A percentile compares a stretch with the other conserved stretches of the same genome.
Conservation (phyloP, 352 stramenopile species). For the Pythium aristosporum region DNA sequence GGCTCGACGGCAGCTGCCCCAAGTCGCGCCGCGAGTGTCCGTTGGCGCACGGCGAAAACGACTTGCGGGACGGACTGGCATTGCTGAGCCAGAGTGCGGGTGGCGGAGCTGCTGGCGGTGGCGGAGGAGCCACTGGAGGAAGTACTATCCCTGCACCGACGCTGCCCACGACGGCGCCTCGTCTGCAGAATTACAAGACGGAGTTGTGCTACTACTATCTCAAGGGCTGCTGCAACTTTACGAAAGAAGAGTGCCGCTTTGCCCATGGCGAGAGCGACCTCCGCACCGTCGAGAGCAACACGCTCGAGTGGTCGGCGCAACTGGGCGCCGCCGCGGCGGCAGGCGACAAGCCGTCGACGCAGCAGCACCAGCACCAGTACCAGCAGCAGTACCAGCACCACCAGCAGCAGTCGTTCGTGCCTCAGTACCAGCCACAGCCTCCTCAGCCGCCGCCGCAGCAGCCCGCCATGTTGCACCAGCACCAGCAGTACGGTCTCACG, state of each 20-base stretch:
- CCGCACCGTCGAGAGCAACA: constrained; percentile 83
- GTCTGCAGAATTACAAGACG: constrained; percentile 88
- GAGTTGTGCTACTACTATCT: constrained; percentile 89
- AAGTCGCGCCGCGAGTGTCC: constrained; percentile 78
- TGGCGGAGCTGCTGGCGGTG: not conserved
- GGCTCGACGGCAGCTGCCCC: constrained; percentile 66
- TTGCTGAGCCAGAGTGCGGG: constrained; percentile 24
- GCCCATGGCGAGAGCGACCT: constrained; percentile 81
- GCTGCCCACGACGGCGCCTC: constrained; percentile 51
- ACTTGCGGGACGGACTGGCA: constrained; percentile 59
- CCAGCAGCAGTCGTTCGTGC: constrained; percentile 17
- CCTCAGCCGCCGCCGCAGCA: constrained; percentile 13
- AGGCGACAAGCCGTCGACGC: constrained; percentile 21
- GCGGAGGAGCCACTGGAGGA: not conserved
- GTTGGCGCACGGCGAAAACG: constrained; percentile 74
- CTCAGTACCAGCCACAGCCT: constrained; percentile 6
- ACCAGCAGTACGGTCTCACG: constrained; percentile 17
- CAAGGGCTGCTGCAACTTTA: constrained; percentile 87
- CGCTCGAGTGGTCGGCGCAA: constrained; percentile 55
- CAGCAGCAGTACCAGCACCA: constrained; percentile 29
- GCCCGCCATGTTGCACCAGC: constrained; percentile 9
- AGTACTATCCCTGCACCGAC: constrained; percentile 5
- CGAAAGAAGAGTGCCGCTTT: constrained; percentile 86
- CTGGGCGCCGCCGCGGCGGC: constrained; percentile 28
- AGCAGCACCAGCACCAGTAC: constrained; percentile 11